Conservation (phyloP, 441 rosid species). For the Mallotus japonicus region DNA sequence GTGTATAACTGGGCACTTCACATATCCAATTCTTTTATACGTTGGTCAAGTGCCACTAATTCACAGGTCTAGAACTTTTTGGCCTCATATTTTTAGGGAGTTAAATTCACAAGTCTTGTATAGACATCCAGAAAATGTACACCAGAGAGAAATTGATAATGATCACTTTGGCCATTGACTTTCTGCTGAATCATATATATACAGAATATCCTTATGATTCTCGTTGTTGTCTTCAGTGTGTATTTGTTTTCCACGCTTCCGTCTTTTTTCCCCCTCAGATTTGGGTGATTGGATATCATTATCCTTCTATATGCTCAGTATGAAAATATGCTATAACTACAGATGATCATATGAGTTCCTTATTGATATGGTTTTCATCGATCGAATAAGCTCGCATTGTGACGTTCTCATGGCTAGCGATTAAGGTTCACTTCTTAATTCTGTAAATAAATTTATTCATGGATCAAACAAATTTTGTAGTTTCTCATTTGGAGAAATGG, state of each 20-base stretch:
- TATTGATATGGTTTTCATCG: background rate
- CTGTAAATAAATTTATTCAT: too few relatives aligned
- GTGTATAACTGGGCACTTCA: background rate
- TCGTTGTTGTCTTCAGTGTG: too few relatives aligned
- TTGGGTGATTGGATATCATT: background rate
- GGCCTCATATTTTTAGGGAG: background rate
- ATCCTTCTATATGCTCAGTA: background rate
- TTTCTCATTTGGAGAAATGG: too few relatives aligned
- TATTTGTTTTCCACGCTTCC: background rate
- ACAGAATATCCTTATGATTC: background rate
- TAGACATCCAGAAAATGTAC: slow-evolving; percentile 8
- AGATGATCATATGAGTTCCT: background rate
- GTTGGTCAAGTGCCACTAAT: slow-evolving; percentile 11
- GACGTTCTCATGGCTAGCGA: background rate
- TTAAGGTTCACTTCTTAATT: background rate
- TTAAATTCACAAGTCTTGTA: slow-evolving; percentile 12
- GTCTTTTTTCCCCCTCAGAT: background rate
- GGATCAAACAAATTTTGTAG: background rate
- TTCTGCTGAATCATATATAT: background rate
- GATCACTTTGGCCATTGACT: background rate
- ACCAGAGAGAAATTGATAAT: background rate
- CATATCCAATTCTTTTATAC: background rate
- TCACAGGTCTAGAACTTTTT: background rate
- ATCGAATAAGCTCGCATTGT: background rate
- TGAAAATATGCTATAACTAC: too few relatives aligned